phyloP scores from a whole-genome alignment of 169 alveolate genomes.

The Cryptosporidium sp. region DNA sequence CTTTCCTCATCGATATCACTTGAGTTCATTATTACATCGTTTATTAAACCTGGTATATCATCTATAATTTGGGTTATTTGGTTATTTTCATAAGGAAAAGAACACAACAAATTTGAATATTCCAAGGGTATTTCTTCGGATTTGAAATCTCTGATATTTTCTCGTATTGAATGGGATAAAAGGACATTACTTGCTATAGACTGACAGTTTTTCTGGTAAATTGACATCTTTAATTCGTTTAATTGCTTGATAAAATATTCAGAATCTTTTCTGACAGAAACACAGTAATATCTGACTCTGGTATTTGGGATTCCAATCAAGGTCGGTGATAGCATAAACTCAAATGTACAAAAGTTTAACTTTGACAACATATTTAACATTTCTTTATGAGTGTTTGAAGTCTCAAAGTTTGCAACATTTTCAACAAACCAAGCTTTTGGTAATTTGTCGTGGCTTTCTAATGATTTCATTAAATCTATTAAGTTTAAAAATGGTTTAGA shows the following conservation, averaged over 20 bases:
- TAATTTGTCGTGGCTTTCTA: slow-evolving; percentile 61
- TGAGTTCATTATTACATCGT: slow-evolving; percentile 3
- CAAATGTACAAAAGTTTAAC: slow-evolving; percentile 76
- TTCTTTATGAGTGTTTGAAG: slow-evolving; percentile 79
- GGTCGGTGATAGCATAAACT: slow-evolving; percentile 83
- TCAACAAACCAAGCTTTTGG: slow-evolving; percentile 84
- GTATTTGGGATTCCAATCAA: slow-evolving; percentile 85
- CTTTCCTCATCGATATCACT: neutral
- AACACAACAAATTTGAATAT: slow-evolving; percentile 16
- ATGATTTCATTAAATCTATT: slow-evolving; percentile 77
- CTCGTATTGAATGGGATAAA: neutral
- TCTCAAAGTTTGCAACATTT: slow-evolving; percentile 85
- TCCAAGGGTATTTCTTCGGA: neutral
- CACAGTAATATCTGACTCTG: slow-evolving; percentile 85
- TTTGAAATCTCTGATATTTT: neutral
- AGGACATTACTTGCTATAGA: slow-evolving; percentile 14
- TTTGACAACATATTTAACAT: slow-evolving; percentile 75
- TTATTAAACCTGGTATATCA: slow-evolving; percentile 13
- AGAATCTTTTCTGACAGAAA: slow-evolving; percentile 76
- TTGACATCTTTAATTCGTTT: neutral
- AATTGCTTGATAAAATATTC: neutral
- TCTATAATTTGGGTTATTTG: neutral
- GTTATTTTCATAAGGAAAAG: slow-evolving; percentile 22
- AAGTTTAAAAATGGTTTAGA: slow-evolving; percentile 52
- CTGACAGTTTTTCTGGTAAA: slow-evolving; percentile 8